These are phyloP conservation scores for Russula vinacea DNA, from an alignment of 768 basidiomycete genomes.

Conservation along the genomic window DNA sequence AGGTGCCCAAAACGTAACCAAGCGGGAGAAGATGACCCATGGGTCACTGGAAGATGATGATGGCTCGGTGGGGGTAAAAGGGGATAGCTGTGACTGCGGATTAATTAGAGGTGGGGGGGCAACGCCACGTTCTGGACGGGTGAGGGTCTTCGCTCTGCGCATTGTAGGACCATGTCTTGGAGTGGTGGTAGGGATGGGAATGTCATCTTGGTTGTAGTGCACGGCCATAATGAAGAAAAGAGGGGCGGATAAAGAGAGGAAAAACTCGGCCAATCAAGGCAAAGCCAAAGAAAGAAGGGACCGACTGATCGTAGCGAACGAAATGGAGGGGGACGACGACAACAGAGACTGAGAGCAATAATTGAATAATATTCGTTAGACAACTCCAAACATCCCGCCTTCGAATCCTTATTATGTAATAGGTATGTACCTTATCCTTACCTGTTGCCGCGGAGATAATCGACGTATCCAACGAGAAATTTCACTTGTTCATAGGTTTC, in stretches of 20 bases:
- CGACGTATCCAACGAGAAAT: constrained; percentile 75
- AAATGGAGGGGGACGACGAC: background rate
- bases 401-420: constrained; percentile 8
- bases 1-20: constrained; percentile 92
- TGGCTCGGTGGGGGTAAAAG: constrained; percentile 38
- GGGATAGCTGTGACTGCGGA: constrained; percentile 51
- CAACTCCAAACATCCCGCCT: background rate
- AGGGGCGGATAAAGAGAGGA: constrained; percentile 13
- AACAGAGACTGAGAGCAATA: background rate
- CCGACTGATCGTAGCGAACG: background rate
- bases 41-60: constrained; percentile 46
- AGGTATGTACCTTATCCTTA: background rate
- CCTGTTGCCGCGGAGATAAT: constrained; percentile 46
- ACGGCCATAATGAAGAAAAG: constrained; percentile 25
- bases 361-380: background rate
- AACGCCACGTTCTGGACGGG: constrained; percentile 90
- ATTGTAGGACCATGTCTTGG: constrained; percentile 47
- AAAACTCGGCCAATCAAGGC: constrained; percentile 26
- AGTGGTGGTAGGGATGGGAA: constrained; percentile 28
- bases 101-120: constrained; percentile 94
- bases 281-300: constrained; percentile 14
- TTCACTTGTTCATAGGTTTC: constrained; percentile 92
- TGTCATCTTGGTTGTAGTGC: constrained; percentile 22
- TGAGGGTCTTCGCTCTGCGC: constrained; percentile 92
- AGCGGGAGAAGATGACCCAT: constrained; percentile 78